Base-by-base conservation (phyloP, 768 basidiomycete genomes). In the Leccinum barrowsii region DNA sequence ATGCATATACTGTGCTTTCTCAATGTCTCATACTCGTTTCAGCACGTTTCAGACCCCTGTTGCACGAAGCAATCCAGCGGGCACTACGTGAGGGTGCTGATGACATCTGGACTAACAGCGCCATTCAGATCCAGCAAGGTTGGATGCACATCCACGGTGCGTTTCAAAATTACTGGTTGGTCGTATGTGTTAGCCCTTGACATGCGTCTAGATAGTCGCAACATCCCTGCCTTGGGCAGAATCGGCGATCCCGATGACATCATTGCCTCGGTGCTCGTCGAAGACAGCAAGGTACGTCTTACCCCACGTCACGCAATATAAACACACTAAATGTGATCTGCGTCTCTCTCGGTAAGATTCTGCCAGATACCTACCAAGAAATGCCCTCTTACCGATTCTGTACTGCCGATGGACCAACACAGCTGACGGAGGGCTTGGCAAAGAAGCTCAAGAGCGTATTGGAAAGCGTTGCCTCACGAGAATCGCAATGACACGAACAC, bases 191-290 rank as follows among this genome's bases (percentile, higher is more conserved):
- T 50, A 19, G 58, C 32, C 30, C 50, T 44, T 24, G 37, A 21
- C 50, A 11, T 40, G 5, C 1, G 24, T 19, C 5, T 22, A 92
- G 91, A 93, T 67, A 77, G 79, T 50, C 80, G 91, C 44, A 92
- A 93, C 57, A 65, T 90, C 6, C 92, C 91, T 1, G 80, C 89
- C 12, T 69, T 90, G 7, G 86, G 85, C 1, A 79, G 91, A 48
- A 86, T 92, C 52, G 89, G 90, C 13, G 87, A 91, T 66, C 86
- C 89, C 2, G 91, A 93, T 64, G 92, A 93, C 70, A 93, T 93
- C 59, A 78, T 93, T 49, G 91, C 80, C 3, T 81, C 87, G 2
- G 90, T 93, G 11, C 76, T 86, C 7, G 89, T 93, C 5, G 76
- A 86, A 59, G 78, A 85, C 56, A 82, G 89, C 67, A 80, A 85